A percentile compares a stretch with the other conserved stretches of the same genome.
Evolutionary conservation across 164 flowering plant genomes (phyloP).

Genomic region (Aristolochia contorta): DNA sequence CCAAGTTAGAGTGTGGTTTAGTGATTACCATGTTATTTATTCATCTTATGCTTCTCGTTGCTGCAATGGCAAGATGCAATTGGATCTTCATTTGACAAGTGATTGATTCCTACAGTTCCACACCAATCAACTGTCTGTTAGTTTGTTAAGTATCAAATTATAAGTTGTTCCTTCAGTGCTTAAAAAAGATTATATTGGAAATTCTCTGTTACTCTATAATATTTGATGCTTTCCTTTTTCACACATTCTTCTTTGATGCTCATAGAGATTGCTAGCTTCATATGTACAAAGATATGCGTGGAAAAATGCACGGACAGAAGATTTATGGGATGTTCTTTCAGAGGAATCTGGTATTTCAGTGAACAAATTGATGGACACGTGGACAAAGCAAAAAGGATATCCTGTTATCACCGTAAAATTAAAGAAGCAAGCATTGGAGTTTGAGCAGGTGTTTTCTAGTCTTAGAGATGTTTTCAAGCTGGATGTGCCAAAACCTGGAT

Average conservation of each 20-base stretch:
- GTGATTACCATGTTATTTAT: no score
- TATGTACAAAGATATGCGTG: slow-evolving; percentile 72
- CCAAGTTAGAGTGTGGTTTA: no score
- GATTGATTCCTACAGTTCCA: no score
- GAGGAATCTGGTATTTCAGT: slow-evolving; percentile 92
- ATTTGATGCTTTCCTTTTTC: neutral
- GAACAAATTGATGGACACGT: slow-evolving; percentile 72
- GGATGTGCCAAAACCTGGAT: no score
- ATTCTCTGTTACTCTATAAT: neutral
- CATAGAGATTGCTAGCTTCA: slow-evolving; percentile 70
- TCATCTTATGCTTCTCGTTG: no score
- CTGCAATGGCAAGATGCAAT: no score
- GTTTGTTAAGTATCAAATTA: no score
- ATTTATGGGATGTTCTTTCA: slow-evolving; percentile 83
- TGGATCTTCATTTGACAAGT: no score
- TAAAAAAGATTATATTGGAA: neutral
- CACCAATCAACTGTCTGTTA: no score
- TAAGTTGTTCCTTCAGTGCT: neutral
- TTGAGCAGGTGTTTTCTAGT: slow-evolving; percentile 63
- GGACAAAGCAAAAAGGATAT: slow-evolving; percentile 96
- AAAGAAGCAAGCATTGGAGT: slow-evolving; percentile 53
- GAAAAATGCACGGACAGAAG: slow-evolving; percentile 90
- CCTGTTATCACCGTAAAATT: slow-evolving; percentile 75
- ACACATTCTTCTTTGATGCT: slow-evolving; percentile 6
- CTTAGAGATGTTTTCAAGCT: no score